Evolutionary conservation across 2,329 filamentous ascomycete species (phyloP), one percentile per base, ranked within the genome.

Genomic region (Daldinia sp.): DNA sequence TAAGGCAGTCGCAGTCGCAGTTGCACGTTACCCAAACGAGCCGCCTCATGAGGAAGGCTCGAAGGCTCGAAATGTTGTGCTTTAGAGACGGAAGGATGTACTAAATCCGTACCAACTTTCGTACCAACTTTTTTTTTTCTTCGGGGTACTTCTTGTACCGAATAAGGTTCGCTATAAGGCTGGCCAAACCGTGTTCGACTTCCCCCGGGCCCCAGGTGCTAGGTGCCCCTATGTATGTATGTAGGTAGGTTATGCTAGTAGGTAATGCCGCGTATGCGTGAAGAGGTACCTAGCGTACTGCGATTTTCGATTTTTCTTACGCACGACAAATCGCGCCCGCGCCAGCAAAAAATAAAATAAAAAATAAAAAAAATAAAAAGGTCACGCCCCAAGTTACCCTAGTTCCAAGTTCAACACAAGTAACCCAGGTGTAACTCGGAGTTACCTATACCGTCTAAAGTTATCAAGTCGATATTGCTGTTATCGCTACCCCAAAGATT

Each of bases 1-100:
- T 17, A 23, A 11, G 34, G n/a, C 35, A 39, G 41, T 45, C 41
- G 41, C 41, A 11, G 41, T 48, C 30, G 66, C 57, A 72, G 68
- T 68, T 66, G 68, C 66, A 63, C 58, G 53, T 62, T 50, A 50
- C 63, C 51, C 50, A 55, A 29, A 45, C 49, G 57, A 64, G 62
- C 49, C 59, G 63, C 65, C 65, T 73, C 73, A 74, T 74, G 56
- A 61, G 70, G 72, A 72, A 73, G 67, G 67, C 54, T 58, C 66
- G 25, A 53, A 29, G 47, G n/a, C n/a, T n/a, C n/a, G n/a, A n/a
- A n/a, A n/a, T n/a, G n/a, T n/a, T 56, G 35, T 43, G 35, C 29
- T 39, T n/a, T n/a, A n/a, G n/a, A n/a, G n/a, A n/a, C n/a, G n/a
- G 43, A 23, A 32, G 15, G 8, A 48, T 11, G 49, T 56, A 35